Evolutionary conservation across 495 filamentous ascomycete genomes (phyloP).

Genomic region (Aspergillus leporis): DNA sequence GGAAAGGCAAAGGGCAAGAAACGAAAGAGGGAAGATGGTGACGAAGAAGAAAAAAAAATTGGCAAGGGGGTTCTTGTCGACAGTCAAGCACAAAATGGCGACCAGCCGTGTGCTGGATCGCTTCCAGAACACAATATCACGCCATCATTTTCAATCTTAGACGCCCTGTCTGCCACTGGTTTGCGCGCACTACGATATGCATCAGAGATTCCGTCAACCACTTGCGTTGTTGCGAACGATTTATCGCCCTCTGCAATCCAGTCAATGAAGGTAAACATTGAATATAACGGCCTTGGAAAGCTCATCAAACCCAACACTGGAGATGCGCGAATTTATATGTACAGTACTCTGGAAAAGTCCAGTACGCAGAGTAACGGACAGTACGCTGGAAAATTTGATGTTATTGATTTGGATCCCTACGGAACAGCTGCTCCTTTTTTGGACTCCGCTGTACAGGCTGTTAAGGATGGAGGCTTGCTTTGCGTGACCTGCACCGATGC

Average conservation of each 20-base stretch:
- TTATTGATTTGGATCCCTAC: slow-evolving; percentile 96
- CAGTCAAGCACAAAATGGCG: slow-evolving; percentile 16
- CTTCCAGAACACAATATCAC: slow-evolving; percentile 16
- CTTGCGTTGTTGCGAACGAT: slow-evolving; percentile 86
- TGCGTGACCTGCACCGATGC: slow-evolving; percentile 97
- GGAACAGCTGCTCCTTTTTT: slow-evolving; percentile 89
- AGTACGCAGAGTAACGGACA: slow-evolving; percentile 7
- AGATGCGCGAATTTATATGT: slow-evolving; percentile 92
- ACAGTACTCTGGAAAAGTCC: slow-evolving; percentile 49
- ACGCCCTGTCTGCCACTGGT: slow-evolving; percentile 93
- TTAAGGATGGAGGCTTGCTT: slow-evolving; percentile 83
- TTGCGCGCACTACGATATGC: slow-evolving; percentile 90
- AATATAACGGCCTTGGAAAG: slow-evolving; percentile 71
- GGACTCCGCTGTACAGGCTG: slow-evolving; percentile 81
- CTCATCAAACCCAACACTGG: slow-evolving; percentile 72
- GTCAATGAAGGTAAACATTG: slow-evolving; percentile 78
- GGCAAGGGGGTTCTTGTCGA: neutral
- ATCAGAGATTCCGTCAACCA: slow-evolving; percentile 81
- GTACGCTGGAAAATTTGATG: slow-evolving; percentile 62
- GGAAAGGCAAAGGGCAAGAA: slow-evolving; percentile 50
- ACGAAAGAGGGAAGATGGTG: slow-evolving; percentile 41
- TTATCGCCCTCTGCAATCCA: slow-evolving; percentile 73
- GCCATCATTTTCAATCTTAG: slow-evolving; percentile 73
- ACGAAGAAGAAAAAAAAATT: slow-evolving; percentile 15
- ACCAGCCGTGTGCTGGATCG: slow-evolving; percentile 6